Conservation (phyloP, 164 flowering plant species). For the Stephania yunnanensis region DNA sequence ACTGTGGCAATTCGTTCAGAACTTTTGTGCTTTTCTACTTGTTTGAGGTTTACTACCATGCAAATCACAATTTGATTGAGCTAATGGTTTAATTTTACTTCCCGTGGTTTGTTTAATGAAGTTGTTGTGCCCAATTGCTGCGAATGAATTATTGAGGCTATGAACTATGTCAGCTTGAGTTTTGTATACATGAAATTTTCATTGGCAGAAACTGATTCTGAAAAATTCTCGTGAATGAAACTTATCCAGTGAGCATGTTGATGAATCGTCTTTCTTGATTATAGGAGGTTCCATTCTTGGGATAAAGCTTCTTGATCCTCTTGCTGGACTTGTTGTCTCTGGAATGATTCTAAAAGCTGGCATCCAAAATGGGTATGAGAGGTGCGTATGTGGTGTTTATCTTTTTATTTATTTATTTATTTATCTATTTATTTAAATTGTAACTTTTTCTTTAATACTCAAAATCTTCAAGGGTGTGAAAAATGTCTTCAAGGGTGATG, state of each 20-base stretch:
- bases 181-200: neutral
- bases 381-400: constrained; percentile 30
- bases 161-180: neutral
- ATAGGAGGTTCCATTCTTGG: constrained; percentile 94
- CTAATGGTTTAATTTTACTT: neutral
- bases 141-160: neutral
- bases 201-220: neutral
- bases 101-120: neutral
- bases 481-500: no score
- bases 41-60: neutral
- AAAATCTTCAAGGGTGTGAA: no score
- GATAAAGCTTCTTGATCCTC: constrained; percentile 80
- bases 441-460: no score
- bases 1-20: no score
- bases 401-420: neutral
- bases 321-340: constrained; percentile 90
- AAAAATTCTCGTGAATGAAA: neutral
- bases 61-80: neutral
- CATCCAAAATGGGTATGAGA: constrained; percentile 74
- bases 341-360: constrained; percentile 97
- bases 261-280: constrained; percentile 9
- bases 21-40: neutral
- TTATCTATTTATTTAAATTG: no score
- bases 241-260: constrained; percentile 14
- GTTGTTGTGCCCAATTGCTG: neutral